Evolutionary conservation across 2,329 filamentous ascomycete genomes (phyloP), one percentile per base, ranked within the genome.

Genomic region (Endoconidiophora laricicola): DNA sequence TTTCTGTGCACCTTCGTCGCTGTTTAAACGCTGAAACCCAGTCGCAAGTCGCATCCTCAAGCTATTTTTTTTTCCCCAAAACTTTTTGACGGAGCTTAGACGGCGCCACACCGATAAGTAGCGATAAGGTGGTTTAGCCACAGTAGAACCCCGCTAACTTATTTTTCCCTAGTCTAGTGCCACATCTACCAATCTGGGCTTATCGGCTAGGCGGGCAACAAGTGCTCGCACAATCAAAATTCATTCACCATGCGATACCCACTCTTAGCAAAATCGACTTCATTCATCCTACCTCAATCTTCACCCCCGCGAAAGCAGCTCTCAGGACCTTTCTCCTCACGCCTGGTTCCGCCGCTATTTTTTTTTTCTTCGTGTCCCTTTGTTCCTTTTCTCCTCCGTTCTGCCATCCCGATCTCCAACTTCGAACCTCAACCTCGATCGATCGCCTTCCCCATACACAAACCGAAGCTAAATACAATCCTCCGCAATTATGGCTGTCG

Each of bases 401-500:
- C 24, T 38, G 18, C 16, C 24, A 23, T 42, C 22, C 46, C 49
- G 24, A 20, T 46, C 42, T 36, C 23, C 26, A 20, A 26, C 26
- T 45, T 42, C 44, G 23, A 29, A 38, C 39, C 44, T 44, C 42
- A 18, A 37, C 37, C 51, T 37, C 37, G 12, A 38, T 4, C 29
- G 29, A 20, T 24, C 22, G 36, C 23, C 46, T 36, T 38, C 29
- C 36, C 29, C 16, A 14, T 14, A 33, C 2, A 29, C 26, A 33
- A 14, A 22, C 22, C 18, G 14, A 22, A 47, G 24, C 26, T 12
- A 40, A 12, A 50, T 26, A 54, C 49, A 52, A 57, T 50, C 58
- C 57, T 24, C 65, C 66, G 69, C 67, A 76, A 87, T 62, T 68
- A 94, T 94, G 87, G 82, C 86, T 66, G 71, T 77, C 62, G 71